These are phyloP conservation scores for Cordia subcordata DNA, from an alignment of 257 asterid species.

Conservation along the genomic window DNA sequence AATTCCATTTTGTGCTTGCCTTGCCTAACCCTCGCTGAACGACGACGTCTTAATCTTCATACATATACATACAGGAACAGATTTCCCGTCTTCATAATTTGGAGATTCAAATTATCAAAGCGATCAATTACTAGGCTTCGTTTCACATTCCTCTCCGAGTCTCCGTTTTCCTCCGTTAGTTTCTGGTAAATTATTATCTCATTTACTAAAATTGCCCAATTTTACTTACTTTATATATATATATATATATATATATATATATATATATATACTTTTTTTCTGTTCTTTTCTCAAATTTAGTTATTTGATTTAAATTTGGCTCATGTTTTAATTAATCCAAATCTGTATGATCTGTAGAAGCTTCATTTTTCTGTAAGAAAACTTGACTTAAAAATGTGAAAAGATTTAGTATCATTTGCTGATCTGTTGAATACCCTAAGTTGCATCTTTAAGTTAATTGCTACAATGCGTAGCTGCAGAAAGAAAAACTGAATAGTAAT, in stretches of 20 bases:
- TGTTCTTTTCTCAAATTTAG: not conserved
- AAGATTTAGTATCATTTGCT: too few species aligned
- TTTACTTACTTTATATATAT: not conserved
- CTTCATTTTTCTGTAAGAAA: not conserved
- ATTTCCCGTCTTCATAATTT: not conserved
- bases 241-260: too few species aligned
- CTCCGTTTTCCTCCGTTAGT: not conserved
- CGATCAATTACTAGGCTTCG: not conserved
- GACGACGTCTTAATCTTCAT: too few species aligned
- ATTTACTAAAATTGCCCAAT: not conserved
- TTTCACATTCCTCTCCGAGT: not conserved
- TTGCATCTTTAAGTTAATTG: not conserved
- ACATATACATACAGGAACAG: too few species aligned
- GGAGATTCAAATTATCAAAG: not conserved
- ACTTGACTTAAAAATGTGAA: not conserved
- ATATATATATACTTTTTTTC: too few species aligned
- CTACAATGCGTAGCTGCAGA: not conserved
- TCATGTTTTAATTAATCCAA: not conserved
- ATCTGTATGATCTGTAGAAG: not conserved
- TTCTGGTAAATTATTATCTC: not conserved
- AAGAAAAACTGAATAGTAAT: too few species aligned
- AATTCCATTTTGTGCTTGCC: too few species aligned
- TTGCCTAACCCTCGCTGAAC: too few species aligned
- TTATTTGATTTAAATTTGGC: not conserved
- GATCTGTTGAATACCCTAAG: not conserved